These are phyloP conservation scores for Castanea crenata DNA, from an alignment of 306 rosid genomes.

Conservation along the genomic window DNA sequence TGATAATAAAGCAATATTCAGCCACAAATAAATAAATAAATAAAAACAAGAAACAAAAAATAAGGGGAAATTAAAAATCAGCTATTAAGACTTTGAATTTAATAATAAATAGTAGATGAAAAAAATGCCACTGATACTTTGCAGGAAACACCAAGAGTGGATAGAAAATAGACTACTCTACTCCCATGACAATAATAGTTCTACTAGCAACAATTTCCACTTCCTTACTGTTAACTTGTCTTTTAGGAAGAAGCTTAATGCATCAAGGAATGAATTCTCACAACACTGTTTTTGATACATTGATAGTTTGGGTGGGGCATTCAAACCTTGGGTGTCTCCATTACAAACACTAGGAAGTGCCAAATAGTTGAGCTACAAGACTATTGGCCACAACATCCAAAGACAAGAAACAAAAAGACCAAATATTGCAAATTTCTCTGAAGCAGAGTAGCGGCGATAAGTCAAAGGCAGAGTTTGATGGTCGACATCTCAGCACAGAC, in stretches of 20 bases:
- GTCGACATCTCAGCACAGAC: neutral
- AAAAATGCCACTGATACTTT: neutral
- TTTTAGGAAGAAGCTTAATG: neutral
- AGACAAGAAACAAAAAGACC: neutral
- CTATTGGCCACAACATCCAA: neutral
- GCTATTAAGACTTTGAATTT: neutral
- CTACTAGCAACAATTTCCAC: neutral
- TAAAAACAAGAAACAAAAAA: constrained; percentile 4
- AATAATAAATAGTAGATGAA: neutral
- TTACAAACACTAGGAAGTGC: no score
- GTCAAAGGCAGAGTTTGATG: neutral
- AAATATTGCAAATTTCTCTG: neutral
- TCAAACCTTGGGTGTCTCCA: no score
- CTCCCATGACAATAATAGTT: neutral
- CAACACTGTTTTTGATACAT: no score
- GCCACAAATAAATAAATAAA: constrained; percentile 12
- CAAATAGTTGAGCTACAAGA: no score
- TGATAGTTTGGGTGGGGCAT: no score
- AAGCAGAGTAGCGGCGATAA: neutral
- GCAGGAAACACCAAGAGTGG: no score
- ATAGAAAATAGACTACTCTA: neutral
- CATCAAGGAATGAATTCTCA: neutral
- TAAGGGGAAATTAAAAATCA: neutral
- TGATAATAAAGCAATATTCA: neutral
- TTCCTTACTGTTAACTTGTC: neutral